phyloP scores from a whole-genome alignment of 495 filamentous ascomycete species.

The Hypoxylon fuscum region DNA sequence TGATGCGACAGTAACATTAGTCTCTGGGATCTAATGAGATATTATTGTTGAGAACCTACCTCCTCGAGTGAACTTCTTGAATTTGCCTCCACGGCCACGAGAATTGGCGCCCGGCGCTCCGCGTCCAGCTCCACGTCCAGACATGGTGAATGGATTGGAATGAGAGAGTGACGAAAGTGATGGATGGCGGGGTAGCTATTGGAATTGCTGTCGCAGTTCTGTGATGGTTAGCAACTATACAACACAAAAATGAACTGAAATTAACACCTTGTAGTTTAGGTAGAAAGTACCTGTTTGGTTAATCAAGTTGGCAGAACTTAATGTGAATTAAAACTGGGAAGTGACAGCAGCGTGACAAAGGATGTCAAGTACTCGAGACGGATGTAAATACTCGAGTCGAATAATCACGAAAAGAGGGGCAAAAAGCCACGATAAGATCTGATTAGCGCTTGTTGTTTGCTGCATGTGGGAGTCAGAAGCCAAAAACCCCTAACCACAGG shows the following conservation, averaged over 20 bases:
- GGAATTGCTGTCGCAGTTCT: too few relatives aligned
- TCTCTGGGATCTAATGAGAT: neutral
- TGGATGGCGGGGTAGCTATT: constrained; percentile 26
- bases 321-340: neutral
- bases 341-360: constrained; percentile 1
- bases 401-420: constrained; percentile 25
- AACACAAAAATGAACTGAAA: too few relatives aligned
- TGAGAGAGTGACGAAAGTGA: constrained; percentile 20
- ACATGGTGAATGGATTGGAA: constrained; percentile 57
- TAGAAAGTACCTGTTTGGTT: too few relatives aligned
- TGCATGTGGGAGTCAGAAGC: constrained; percentile 30
- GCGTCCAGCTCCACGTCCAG: constrained; percentile 56
- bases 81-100: constrained; percentile 88
- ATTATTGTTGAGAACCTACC: constrained; percentile 61
- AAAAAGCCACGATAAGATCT: constrained; percentile 16
- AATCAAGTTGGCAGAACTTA: neutral
- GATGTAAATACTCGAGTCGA: constrained; percentile 13
- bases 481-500: constrained; percentile 6
- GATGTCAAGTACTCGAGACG: constrained; percentile 9
- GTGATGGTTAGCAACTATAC: too few relatives aligned
- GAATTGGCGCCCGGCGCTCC: constrained; percentile 59
- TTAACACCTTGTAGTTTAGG: too few relatives aligned
- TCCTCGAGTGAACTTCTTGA: constrained; percentile 90
- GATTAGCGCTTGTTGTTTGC: constrained; percentile 26
- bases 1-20: constrained; percentile 45